A percentile compares a stretch with the other conserved stretches of the same genome.
phyloP scores from a whole-genome alignment of 805 yeast genomes.

The Nakazawaea sp. region DNA sequence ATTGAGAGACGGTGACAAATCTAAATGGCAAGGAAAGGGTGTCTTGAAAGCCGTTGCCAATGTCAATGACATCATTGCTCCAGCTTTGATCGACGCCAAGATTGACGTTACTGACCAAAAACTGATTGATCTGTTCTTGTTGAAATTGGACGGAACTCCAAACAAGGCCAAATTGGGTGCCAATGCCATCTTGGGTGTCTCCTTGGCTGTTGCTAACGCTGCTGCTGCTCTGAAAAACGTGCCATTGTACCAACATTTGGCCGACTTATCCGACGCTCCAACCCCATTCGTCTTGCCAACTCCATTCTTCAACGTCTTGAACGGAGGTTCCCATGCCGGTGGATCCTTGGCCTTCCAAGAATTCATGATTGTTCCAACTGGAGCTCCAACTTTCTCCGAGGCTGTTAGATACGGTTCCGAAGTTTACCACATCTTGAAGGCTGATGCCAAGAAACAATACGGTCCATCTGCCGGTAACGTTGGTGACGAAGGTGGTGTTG shows the following conservation, averaged over 20 bases:
- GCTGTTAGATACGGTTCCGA: constrained; percentile 96
- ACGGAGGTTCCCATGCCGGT: constrained; percentile 99
- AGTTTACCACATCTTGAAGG: constrained; percentile 95
- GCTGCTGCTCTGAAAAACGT: constrained; percentile 95
- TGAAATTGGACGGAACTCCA: constrained; percentile 89
- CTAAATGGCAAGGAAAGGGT: constrained; percentile 99
- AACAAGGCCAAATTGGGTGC: constrained; percentile 98
- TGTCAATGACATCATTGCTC: constrained; percentile 92
- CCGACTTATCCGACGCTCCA: constrained; percentile 71
- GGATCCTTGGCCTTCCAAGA: constrained; percentile 99
- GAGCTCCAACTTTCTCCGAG: constrained; percentile 86
- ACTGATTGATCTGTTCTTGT: constrained; percentile 80
- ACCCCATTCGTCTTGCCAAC: constrained; percentile 93
- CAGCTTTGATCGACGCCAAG: constrained; percentile 79
- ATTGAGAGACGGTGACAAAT: constrained; percentile 96
- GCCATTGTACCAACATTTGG: constrained; percentile 89
- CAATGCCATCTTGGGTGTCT: constrained; percentile 97
- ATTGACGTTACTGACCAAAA: constrained; percentile 83
- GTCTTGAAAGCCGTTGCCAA: constrained; percentile 94
- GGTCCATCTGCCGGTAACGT: constrained; percentile 99
- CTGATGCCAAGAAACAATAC: constrained; percentile 88
- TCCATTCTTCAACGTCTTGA: constrained; percentile 97
- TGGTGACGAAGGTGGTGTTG: constrained; percentile 99
- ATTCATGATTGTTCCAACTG: constrained; percentile 97
- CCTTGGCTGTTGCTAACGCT: constrained; percentile 94